Evolutionary conservation across 768 basidiomycete species (phyloP), one percentile per base, ranked within the genome.

Genomic region (Trametes coccinea): DNA sequence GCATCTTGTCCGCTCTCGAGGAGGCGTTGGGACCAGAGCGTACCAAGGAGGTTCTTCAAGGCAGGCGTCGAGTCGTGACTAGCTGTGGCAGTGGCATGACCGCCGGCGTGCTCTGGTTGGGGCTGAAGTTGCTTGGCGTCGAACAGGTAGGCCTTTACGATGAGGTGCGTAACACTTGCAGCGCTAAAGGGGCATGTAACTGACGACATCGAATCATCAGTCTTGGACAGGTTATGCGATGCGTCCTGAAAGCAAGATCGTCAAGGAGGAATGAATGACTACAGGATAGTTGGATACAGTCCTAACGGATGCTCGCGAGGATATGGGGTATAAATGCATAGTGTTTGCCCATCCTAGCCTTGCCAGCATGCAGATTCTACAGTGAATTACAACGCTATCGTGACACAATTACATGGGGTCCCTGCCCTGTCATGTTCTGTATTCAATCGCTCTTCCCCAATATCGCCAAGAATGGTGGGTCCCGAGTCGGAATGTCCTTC

Each of bases 51-150:
- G 77, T 95, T 9, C 74, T 89, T 47, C 72, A 78, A 10, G 91
- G 90, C 16, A 75, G 85, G 62, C 78, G 82, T 53, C 71, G 78
- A 22, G 84, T 95, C 33, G 82, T 88, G 5, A 85, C 90, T 11
- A 89, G 82, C 60, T 99, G 96, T 76, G 96, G 96, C 53, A 96
- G 93, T 70, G 96, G 96, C 46, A 98, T 99, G 96, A 97, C 95
- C n/a, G 96, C 96, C 10, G 92, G 84, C 3, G 79, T 98, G 13
- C 79, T 98, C 5, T 98, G 97, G 95, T 80, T 98, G 60, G 95
- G 93, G n/a, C 78, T 97, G 63, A 84, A 90, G 72, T 69, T 90
- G 40, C 68, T 94, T 48, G 87, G 85, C 13, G 83, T 84, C 4
- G 73, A 61, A 55, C 77, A 78, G 27, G 77, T 89, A 43, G 83